Base-by-base conservation (phyloP, 805 yeast species). In the Candida argentea region DNA sequence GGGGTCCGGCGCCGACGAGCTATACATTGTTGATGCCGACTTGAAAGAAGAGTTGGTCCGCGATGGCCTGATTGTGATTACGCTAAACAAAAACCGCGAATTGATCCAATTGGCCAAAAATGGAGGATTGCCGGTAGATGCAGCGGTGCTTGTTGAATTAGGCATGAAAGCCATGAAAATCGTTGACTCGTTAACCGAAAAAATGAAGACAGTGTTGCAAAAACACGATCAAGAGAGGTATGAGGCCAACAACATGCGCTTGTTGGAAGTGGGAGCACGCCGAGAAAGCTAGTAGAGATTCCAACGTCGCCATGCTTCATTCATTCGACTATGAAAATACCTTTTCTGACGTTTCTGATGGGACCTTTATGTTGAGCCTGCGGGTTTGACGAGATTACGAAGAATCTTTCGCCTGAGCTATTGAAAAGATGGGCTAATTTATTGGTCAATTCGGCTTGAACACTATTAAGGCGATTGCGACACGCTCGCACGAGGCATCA, bases 11-110 rank as follows among this genome's bases (percentile, higher is more conserved):
- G 69, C 67, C 37, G 57, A 50, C 22, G 84, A 81, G 41, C 63
- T 79, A 15, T 67, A 74, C 8, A 51, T 85, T 4, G 61, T 82
- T 16, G 98, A 89, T 54, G 80, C 95, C 1, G 73, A 76, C 10
- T 56, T 73, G 26, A 67, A 73, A 27, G 98, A 89, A 53, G 95
- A 87, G 46, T 51, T 65, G 11, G 52, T 85, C 13, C 65, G 89
- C 35, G 78, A 76, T 25, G 94, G 96, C 14, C 70, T 73, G 3
- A 62, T 89, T 54, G 83, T 94, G 1, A 73, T 91, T 18, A 85
- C 98, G 0, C 55, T 87, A 32, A 91, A 91, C 50, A 84, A 81
- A 41, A 89, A 89, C 48, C 70, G 89, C 39, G 98, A 91, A 44
- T 61, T 91, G 5, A 87, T 94, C 27, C 98, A 91, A 49, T 65